These are phyloP conservation scores for Pelargonium nanum DNA, from an alignment of 345 rosid genomes.

Conservation along the genomic window DNA sequence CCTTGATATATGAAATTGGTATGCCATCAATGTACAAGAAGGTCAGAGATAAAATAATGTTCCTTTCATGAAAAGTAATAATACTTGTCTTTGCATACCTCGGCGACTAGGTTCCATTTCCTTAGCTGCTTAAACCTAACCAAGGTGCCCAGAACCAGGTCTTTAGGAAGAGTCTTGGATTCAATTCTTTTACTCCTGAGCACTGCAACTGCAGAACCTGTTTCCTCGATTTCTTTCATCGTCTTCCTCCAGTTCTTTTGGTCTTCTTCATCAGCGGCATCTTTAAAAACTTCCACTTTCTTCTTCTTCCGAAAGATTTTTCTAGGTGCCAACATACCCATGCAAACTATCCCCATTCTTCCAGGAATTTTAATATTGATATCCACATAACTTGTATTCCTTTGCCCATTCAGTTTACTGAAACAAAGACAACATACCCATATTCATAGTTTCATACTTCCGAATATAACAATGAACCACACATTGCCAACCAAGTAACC, in stretches of 20 bases:
- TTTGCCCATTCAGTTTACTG: slow-evolving; percentile 21
- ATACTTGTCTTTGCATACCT: slow-evolving; percentile 37
- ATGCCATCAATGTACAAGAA: not conserved
- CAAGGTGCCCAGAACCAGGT: slow-evolving; percentile 73
- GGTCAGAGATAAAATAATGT: too few species aligned
- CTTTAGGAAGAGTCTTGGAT: slow-evolving; percentile 49
- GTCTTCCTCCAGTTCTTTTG: slow-evolving; percentile 78
- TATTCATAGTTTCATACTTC: not conserved
- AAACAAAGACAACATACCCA: slow-evolving; percentile 4
- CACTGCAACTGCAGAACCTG: slow-evolving; percentile 53
- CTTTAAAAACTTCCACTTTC: slow-evolving; percentile 64
- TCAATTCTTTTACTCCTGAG: slow-evolving; percentile 38
- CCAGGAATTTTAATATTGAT: slow-evolving; percentile 12
- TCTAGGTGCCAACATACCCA: slow-evolving; percentile 79
- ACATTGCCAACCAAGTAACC: not conserved
- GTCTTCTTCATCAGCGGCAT: slow-evolving; percentile 57
- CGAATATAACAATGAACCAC: not conserved
- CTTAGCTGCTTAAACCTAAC: slow-evolving; percentile 85
- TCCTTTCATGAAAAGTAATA: slow-evolving; percentile 8
- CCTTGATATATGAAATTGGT: not conserved
- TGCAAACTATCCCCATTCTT: slow-evolving; percentile 44
- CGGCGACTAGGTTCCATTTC: slow-evolving; percentile 76
- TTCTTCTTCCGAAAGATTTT: slow-evolving; percentile 64
- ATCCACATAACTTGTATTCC: slow-evolving; percentile 4
- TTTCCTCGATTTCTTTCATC: slow-evolving; percentile 67